Conservation (phyloP, 1,284 basidiomycete genomes). For the Fomitiporia mediterranea region DNA sequence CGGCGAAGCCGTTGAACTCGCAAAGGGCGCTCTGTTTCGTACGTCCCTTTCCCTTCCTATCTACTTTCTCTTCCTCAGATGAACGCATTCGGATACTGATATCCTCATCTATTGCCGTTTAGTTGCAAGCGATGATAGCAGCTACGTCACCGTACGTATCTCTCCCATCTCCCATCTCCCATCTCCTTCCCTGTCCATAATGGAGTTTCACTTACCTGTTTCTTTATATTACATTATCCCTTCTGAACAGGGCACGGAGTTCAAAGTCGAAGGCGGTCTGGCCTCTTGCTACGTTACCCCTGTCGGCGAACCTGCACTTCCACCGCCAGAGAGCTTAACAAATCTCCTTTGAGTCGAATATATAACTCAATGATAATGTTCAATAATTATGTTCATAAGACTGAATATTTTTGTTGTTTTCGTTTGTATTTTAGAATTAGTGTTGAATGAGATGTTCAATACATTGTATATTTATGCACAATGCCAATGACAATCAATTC, state of each 20-base stretch:
- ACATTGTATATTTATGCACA: background rate
- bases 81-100: conserved; percentile 2
- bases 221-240: too few relatives aligned
- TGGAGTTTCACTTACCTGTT: conserved; percentile 29
- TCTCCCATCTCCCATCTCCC: background rate
- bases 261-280: conserved; percentile 90
- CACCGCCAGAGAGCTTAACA: conserved; percentile 59
- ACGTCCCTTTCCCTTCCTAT: conserved; percentile 32
- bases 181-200: conserved; percentile 36
- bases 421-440: too few relatives aligned
- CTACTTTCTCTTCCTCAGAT: background rate
- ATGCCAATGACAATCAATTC: too few relatives aligned
- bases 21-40: conserved; percentile 89
- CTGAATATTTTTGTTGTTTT: too few relatives aligned
- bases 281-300: conserved; percentile 86
- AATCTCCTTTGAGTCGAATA: conserved; percentile 8
- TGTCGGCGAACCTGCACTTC: conserved; percentile 59
- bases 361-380: too few relatives aligned
- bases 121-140: conserved; percentile 85
- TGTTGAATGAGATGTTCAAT: too few relatives aligned
- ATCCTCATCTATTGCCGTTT: conserved; percentile 13
- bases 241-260: conserved; percentile 84
- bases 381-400: too few relatives aligned
- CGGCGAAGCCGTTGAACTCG: conserved; percentile 93
- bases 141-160: conserved; percentile 69